phyloP scores from a whole-genome alignment of 176 grass and related monocot genomes.

The Musa schizocarpa region DNA sequence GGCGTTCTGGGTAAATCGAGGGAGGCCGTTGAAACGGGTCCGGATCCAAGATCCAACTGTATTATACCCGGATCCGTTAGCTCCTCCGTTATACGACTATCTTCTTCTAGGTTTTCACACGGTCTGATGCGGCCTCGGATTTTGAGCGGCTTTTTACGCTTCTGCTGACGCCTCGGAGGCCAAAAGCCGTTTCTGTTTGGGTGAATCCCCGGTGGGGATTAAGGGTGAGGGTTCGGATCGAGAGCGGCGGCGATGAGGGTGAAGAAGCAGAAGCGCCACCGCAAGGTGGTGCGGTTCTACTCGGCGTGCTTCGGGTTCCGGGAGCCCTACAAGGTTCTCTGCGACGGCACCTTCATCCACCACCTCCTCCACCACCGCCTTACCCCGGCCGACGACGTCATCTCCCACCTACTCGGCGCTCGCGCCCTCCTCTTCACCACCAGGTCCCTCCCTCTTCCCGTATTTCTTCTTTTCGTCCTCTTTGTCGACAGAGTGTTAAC shows the following conservation, averaged over 20 bases:
- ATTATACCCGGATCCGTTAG: too few relatives aligned
- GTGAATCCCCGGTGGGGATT: too few relatives aligned
- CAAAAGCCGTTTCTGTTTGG: too few relatives aligned
- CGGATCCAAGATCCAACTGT: too few relatives aligned
- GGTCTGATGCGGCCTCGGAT: too few relatives aligned
- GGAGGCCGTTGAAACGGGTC: too few relatives aligned
- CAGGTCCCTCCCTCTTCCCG: conserved; percentile 21
- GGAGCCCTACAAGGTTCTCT: conserved; percentile 64
- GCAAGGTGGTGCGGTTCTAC: conserved; percentile 79
- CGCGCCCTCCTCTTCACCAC: conserved; percentile 62
- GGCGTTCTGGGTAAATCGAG: too few relatives aligned
- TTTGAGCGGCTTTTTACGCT: too few relatives aligned
- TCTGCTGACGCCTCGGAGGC: too few relatives aligned
- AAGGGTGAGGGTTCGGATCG: neutral
- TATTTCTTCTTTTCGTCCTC: neutral
- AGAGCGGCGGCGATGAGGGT: conserved; percentile 44
- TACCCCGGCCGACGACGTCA: conserved; percentile 39
- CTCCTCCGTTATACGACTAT: too few relatives aligned
- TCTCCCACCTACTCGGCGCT: conserved; percentile 48
- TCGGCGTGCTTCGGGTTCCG: conserved; percentile 82
- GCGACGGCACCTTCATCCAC: conserved; percentile 67
- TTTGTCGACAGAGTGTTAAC: neutral
- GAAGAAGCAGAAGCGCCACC: conserved; percentile 72
- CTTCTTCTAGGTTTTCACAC: too few relatives aligned
- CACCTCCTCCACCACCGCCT: conserved; percentile 56